phyloP scores from a whole-genome alignment of 1,284 basidiomycete species.

The Sanghuangporus weigelae region DNA sequence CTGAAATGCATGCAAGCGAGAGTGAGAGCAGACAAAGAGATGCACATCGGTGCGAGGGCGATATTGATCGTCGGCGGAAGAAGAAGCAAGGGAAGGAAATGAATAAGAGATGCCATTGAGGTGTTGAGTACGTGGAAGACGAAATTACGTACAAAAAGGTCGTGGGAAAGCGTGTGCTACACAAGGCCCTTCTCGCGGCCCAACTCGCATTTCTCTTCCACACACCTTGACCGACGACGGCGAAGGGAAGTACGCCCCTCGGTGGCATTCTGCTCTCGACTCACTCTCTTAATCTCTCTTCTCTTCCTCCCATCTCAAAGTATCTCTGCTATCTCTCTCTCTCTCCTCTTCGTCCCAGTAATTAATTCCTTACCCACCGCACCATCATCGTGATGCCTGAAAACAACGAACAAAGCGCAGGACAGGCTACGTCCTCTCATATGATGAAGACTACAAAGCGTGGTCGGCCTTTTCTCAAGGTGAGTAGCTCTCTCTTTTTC shows the following conservation, averaged over 20 bases:
- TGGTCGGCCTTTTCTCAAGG: conserved; percentile 92
- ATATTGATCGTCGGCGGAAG: neutral
- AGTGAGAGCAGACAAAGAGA: neutral
- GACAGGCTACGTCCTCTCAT: conserved; percentile 68
- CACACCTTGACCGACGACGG: conserved; percentile 16
- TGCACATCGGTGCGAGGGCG: neutral
- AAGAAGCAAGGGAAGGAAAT: neutral
- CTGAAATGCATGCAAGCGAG: neutral
- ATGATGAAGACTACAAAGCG: conserved; percentile 97
- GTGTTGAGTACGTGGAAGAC: neutral
- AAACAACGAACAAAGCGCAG: conserved; percentile 21
- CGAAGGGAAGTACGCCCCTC: neutral
- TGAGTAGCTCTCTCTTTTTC: conserved; percentile 26
- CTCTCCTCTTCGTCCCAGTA: conserved; percentile 21
- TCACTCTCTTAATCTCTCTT: conserved; percentile 19
- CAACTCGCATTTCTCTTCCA: conserved; percentile 21
- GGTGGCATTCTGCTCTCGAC: conserved; percentile 20
- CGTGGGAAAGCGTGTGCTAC: neutral
- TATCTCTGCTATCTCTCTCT: conserved; percentile 25
- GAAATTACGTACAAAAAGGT: neutral
- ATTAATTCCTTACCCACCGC: conserved; percentile 6
- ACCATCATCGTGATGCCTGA: conserved; percentile 31
- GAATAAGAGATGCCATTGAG: neutral
- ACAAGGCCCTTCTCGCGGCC: conserved; percentile 5
- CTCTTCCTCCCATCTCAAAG: conserved; percentile 27